Conservation (phyloP, 305 asterid genomes). For the Fraxinus angustifolia region DNA sequence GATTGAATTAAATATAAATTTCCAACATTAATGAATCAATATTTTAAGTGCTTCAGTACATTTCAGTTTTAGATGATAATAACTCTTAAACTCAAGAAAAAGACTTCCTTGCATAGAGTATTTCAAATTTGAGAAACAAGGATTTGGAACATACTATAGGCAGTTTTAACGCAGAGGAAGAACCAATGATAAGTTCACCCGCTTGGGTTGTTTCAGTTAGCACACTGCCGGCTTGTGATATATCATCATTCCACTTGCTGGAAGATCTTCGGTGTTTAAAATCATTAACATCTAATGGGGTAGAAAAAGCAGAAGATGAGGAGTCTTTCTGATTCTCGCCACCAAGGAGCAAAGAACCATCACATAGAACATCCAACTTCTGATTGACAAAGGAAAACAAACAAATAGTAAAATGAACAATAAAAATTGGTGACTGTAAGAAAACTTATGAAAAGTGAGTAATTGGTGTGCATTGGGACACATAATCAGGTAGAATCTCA, state of each 20-base stretch:
- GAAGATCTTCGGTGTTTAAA: constrained; percentile 67
- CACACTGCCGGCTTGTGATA: constrained; percentile 78
- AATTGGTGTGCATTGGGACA: constrained; percentile 19
- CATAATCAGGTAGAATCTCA: constrained; percentile 14
- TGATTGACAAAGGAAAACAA: constrained; percentile 37
- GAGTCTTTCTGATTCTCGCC: constrained; percentile 59
- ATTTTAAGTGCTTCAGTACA: constrained; percentile 5
- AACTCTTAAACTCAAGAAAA: constrained; percentile 12
- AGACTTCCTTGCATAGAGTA: neutral
- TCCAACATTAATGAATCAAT: neutral
- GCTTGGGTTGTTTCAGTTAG: constrained; percentile 75
- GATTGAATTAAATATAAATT: neutral
- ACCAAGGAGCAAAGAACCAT: constrained; percentile 54
- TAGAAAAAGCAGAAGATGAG: constrained; percentile 45
- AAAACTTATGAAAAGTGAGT: constrained; percentile 7
- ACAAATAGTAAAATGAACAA: constrained; percentile 32
- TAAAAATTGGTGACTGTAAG: constrained; percentile 15
- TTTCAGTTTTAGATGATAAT: neutral
- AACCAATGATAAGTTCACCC: constrained; percentile 77
- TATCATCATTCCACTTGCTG: constrained; percentile 83
- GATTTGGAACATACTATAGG: constrained; percentile 52
- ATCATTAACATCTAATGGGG: constrained; percentile 43
- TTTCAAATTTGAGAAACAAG: constrained; percentile 20
- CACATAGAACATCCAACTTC: constrained; percentile 63
- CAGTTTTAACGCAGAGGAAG: constrained; percentile 60